phyloP scores from a whole-genome alignment of 108 stramenopile genomes.

The Nitzschia palea region DNA sequence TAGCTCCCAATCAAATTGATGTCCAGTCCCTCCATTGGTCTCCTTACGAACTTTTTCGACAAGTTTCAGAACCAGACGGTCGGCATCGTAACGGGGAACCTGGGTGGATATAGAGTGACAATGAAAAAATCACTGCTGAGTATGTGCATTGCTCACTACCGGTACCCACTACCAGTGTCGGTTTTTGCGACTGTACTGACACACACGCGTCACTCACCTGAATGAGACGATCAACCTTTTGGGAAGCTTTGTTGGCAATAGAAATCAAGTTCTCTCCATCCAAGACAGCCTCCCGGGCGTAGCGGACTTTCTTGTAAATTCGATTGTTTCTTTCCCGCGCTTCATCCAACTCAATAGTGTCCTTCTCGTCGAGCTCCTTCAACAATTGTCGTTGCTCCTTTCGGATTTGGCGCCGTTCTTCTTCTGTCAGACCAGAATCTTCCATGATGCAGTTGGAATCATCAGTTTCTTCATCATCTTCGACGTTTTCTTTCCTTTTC shows the following conservation, averaged over 20 bases:
- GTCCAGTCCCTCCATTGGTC: conserved; percentile 11
- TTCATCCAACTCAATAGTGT: conserved; percentile 23
- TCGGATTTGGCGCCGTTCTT: conserved; percentile 70
- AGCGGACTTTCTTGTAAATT: conserved; percentile 65
- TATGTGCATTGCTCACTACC: too few species aligned
- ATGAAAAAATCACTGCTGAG: too few species aligned
- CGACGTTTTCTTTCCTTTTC: neutral
- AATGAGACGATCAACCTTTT: conserved; percentile 71
- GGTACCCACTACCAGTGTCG: too few species aligned
- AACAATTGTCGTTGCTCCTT: conserved; percentile 8
- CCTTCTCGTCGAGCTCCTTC: conserved; percentile 28
- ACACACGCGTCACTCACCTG: conserved; percentile 64
- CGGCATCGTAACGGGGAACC: conserved; percentile 85
- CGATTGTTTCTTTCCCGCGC: conserved; percentile 68
- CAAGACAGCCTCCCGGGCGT: conserved; percentile 84
- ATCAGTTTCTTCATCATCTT: conserved; percentile 6
- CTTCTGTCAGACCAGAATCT: conserved; percentile 62
- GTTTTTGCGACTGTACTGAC: too few species aligned
- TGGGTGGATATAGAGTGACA: too few species aligned
- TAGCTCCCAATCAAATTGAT: conserved; percentile 67
- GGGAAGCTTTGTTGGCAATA: conserved; percentile 58
- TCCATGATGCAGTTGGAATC: conserved; percentile 40
- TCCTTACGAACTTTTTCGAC: conserved; percentile 45
- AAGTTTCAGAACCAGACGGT: conserved; percentile 50
- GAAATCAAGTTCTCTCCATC: conserved; percentile 82